Conservation (phyloP, 2,329 filamentous ascomycete species). For the Cercospora zeina region DNA sequence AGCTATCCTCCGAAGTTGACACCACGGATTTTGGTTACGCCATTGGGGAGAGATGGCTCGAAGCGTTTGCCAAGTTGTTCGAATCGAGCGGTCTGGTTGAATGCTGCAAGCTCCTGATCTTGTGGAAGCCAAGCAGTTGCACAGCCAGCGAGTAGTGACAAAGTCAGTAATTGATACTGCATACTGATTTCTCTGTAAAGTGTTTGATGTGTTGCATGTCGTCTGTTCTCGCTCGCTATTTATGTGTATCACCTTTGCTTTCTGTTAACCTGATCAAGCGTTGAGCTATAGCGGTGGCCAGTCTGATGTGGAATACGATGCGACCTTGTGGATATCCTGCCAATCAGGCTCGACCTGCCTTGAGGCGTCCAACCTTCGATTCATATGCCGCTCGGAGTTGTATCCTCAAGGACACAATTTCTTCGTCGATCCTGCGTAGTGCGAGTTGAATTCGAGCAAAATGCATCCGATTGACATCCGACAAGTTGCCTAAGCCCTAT, state of each 20-base stretch:
- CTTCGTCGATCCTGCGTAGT: neutral
- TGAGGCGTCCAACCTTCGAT: neutral
- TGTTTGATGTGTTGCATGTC: neutral
- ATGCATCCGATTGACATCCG: neutral
- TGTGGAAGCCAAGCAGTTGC: slow-evolving; percentile 18
- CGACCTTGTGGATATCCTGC: neutral
- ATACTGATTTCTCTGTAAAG: slow-evolving; percentile 7
- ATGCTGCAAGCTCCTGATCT: slow-evolving; percentile 15
- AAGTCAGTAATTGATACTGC: slow-evolving; percentile 11
- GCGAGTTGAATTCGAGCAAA: neutral
- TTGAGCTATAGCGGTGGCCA: neutral
- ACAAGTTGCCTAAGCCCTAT: neutral
- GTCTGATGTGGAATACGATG: neutral
- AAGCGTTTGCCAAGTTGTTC: slow-evolving; percentile 16
- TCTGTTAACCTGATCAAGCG: neutral
- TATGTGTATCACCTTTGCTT: neutral
- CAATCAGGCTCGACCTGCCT: neutral
- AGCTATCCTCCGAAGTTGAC: slow-evolving; percentile 21
- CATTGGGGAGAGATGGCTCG: slow-evolving; percentile 15
- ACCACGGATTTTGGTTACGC: slow-evolving; percentile 19
- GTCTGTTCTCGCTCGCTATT: neutral
- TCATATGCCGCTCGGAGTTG: neutral
- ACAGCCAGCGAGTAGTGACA: slow-evolving; percentile 8
- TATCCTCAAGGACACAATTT: neutral
- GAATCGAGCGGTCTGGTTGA: slow-evolving; percentile 17